Evolutionary conservation across 2,329 filamentous ascomycete species (phyloP), one percentile per base, ranked within the genome.

Genomic region (Aspergillus fumigatiaffinis): DNA sequence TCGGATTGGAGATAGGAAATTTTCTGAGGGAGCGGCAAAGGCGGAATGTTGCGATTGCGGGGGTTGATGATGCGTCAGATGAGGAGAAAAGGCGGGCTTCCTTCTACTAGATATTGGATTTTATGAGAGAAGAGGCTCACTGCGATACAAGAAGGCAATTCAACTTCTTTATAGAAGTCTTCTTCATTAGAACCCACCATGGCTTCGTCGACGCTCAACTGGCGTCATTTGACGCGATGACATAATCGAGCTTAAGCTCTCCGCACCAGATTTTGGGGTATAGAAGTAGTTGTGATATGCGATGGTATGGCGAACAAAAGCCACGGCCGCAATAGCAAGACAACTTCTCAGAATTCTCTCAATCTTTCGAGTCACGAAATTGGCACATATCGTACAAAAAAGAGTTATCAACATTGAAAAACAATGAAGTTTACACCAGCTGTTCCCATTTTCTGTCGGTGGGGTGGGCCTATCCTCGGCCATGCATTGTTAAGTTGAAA

Each of bases 301-400:
- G 32, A 35, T 14, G 14, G 32, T 6, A 17, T n/a, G 14, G 32
- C 32, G 14, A 38, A 38, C 32, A 38, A 38, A 3, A 38, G 32
- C 32, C 32, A 17, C 14, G 2, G 14, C 14, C 0, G 14, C 14
- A 38, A 17, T 14, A 17, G 14, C 14, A 6, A 38, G 14, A 17
- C 5, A 38, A 44, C 10, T 21, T 21, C n/a, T 44, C 21, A 12
- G 4, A 23, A 6, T 23, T 44, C 17, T 21, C 10, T 23, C 41
- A 20, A 44, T 44, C n/a, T 17, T 3, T 7, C 14, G 14, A 38
- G 20, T 9, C 41, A 8, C 9, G 20, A 21, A 50, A 49, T 25
- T 14, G 59, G 51, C 63, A 63, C 67, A 66, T 68, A 60, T 59
- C 57, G 63, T 51, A 56, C 52, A 62, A 52, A 61, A 51, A 53